A percentile compares a stretch with the other conserved stretches of the same genome.
Conservation (phyloP, 768 basidiomycete species). For the Boletales sp. region DNA sequence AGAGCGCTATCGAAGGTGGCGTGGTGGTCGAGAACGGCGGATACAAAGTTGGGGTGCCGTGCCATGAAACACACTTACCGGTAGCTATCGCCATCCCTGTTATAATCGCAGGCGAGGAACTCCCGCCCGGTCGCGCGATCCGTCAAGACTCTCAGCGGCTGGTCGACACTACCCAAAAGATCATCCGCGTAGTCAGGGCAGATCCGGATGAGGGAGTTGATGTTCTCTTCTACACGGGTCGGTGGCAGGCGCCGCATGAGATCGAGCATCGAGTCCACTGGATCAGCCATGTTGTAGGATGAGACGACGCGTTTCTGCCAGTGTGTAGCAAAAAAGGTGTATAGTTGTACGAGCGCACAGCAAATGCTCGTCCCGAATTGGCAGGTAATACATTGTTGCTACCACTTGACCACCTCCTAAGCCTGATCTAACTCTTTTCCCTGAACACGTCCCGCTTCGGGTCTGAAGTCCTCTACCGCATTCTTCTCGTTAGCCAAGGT, state of each 20-base stretch:
- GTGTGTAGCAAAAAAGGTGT: not conserved
- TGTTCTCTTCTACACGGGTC: constrained; percentile 81
- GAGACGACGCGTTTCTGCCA: constrained; percentile 1
- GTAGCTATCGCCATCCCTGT: constrained; percentile 88
- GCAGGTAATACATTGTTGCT: not conserved
- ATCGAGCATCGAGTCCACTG: constrained; percentile 91
- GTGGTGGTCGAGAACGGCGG: not conserved
- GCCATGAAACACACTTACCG: constrained; percentile 38
- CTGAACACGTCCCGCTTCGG: constrained; percentile 32
- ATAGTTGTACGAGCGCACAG: not conserved
- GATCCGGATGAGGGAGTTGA: constrained; percentile 73
- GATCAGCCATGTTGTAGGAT: constrained; percentile 55
- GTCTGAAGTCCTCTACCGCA: constrained; percentile 31
- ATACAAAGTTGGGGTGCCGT: no score
- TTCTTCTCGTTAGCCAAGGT: constrained; percentile 59
- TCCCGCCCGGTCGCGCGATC: constrained; percentile 83
- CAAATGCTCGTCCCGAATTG: not conserved
- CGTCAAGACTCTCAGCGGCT: constrained; percentile 78
- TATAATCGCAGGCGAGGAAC: constrained; percentile 92
- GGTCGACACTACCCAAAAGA: constrained; percentile 91
- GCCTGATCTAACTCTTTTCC: constrained; percentile 11
- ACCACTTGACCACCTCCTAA: not conserved
- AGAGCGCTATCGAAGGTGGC: not conserved
- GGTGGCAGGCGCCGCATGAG: constrained; percentile 96
- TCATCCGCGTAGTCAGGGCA: constrained; percentile 95